Evolutionary conservation across 495 filamentous ascomycete genomes (phyloP).

Genomic region (Penicillium coprophilum): DNA sequence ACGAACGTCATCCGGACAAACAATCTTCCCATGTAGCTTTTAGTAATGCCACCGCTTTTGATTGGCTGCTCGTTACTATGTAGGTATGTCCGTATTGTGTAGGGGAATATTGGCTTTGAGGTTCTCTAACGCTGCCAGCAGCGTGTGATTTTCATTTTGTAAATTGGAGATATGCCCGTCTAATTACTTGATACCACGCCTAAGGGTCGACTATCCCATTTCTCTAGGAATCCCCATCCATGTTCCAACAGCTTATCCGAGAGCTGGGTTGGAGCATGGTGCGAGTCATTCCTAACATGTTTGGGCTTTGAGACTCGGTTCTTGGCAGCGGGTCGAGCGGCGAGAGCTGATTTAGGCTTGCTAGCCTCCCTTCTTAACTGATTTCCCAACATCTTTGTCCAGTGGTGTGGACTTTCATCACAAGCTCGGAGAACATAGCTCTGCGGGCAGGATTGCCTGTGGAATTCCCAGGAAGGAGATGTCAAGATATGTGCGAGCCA

Average conservation of each 20-base stretch:
- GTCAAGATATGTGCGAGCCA: conserved; percentile 45
- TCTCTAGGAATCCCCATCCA: conserved; percentile 36
- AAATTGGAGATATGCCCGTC: neutral
- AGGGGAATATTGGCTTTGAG: neutral
- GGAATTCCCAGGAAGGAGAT: conserved; percentile 35
- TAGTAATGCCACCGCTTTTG: conserved; percentile 16
- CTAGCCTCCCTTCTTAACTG: conserved; percentile 17
- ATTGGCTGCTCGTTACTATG: conserved; percentile 15
- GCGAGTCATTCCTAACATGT: neutral
- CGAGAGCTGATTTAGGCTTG: neutral
- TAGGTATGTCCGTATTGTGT: neutral
- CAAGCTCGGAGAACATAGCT: conserved; percentile 39
- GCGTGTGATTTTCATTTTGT: conserved; percentile 9
- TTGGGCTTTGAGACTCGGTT: conserved; percentile 4
- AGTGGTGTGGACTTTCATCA: conserved; percentile 32
- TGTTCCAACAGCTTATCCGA: conserved; percentile 28
- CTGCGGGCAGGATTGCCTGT: conserved; percentile 28
- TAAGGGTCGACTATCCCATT: conserved; percentile 40
- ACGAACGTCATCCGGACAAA: conserved; percentile 29
- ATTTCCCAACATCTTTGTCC: conserved; percentile 30
- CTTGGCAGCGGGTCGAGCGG: neutral
- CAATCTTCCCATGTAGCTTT: conserved; percentile 14
- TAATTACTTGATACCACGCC: conserved; percentile 27
- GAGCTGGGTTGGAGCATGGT: neutral
- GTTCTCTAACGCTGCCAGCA: conserved; percentile 22